Evolutionary conservation across 2,329 filamentous ascomycete species (phyloP).

Genomic region (Colletotrichum cereale): DNA sequence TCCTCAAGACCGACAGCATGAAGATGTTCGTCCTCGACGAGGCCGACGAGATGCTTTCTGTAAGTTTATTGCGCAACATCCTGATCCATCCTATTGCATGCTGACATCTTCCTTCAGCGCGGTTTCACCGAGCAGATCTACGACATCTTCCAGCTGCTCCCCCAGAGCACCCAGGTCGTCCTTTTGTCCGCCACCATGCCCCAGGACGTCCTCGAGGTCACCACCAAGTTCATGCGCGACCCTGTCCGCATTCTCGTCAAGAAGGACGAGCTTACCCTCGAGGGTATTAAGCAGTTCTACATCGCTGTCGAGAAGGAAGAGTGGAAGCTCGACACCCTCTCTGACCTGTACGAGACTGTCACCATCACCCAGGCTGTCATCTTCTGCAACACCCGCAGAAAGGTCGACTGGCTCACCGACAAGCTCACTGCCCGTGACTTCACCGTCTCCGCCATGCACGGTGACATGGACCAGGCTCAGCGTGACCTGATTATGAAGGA

Average conservation of each 20-base stretch:
- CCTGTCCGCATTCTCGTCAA: constrained; percentile 99
- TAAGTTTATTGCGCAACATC: constrained; percentile 56
- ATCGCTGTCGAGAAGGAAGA: constrained; percentile 99
- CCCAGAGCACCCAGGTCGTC: constrained; percentile 97
- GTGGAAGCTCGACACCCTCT: constrained; percentile 99
- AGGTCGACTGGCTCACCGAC: constrained; percentile 99
- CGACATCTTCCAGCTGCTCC: constrained; percentile 99
- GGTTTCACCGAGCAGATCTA: constrained; percentile 99
- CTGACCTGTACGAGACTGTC: constrained; percentile 98
- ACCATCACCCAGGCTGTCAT: constrained; percentile 99
- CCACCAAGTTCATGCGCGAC: constrained; percentile 99
- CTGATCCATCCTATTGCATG: constrained; percentile 48
- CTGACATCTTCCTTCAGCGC: constrained; percentile 65
- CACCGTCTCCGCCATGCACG: constrained; percentile 99
- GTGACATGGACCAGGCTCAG: constrained; percentile 98
- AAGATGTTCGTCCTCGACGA: constrained; percentile 99
- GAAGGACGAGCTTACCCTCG: constrained; percentile 99
- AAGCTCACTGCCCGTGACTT: constrained; percentile 99
- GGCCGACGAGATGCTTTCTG: constrained; percentile 98
- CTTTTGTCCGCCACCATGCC: constrained; percentile 98
- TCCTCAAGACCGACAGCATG: constrained; percentile 96
- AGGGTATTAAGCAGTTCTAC: constrained; percentile 99
- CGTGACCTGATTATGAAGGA: constrained; percentile 99
- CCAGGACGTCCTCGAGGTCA: constrained; percentile 98
- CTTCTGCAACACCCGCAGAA: constrained; percentile 99